A percentile compares a stretch with the other conserved stretches of the same genome.
phyloP scores from a whole-genome alignment of 139 green algal species.

The Edaphochlamys debaryana region DNA sequence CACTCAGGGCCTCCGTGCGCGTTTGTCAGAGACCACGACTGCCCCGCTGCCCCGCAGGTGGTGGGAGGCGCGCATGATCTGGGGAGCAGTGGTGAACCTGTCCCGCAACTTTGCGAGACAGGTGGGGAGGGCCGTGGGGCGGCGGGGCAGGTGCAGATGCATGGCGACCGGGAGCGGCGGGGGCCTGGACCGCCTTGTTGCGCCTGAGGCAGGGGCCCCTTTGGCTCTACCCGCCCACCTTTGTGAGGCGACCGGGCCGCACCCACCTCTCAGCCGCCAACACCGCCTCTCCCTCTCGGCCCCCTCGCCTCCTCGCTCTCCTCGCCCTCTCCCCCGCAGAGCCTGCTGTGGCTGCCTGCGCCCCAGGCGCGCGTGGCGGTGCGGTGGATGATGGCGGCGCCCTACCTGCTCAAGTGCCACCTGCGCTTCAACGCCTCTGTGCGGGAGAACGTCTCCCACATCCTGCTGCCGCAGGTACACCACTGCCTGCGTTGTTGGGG shows the following conservation, averaged over 20 bases:
- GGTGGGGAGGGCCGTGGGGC: not conserved
- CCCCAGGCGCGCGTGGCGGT: constrained; percentile 11
- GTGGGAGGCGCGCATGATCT: constrained; percentile 33
- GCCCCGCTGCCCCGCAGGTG: no score
- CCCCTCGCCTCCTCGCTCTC: no score
- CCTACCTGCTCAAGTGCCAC: constrained; percentile 44
- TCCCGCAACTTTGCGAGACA: constrained; percentile 22
- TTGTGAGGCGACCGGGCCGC: no score
- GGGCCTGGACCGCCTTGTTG: no score
- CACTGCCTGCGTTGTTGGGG: no score
- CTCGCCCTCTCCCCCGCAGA: not conserved
- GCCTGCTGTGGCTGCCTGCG: constrained; percentile 28
- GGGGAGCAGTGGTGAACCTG: constrained; percentile 35
- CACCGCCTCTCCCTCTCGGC: not conserved
- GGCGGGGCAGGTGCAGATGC: no score
- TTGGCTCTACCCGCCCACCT: no score
- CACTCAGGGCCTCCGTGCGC: no score
- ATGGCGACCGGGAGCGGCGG: no score
- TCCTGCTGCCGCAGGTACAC: constrained; percentile 34
- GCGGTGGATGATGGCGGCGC: constrained; percentile 41
- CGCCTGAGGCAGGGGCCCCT: no score
- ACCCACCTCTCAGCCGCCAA: not conserved
- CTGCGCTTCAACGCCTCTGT: constrained; percentile 37
- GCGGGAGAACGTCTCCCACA: constrained; percentile 38
- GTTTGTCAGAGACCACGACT: no score